Base-by-base conservation (phyloP, 2,329 filamentous ascomycete genomes). In the Xylariaceae sp. region DNA sequence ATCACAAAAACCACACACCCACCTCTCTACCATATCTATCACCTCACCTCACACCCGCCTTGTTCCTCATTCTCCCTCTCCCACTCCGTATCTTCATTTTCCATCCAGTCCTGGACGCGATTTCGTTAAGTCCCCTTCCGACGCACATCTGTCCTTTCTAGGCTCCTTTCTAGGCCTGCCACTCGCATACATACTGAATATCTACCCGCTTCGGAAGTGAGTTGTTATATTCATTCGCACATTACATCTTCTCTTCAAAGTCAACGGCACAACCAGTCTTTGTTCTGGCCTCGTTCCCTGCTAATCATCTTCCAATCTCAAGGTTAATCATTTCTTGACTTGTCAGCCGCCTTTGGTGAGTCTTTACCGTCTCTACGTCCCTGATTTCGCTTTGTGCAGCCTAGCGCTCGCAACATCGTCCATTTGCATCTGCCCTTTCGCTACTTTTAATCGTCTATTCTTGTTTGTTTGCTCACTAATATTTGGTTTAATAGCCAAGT, bases 1-100 rank as follows among this genome's bases (percentile, higher is more conserved):
- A 72, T 72, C 68, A 75, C 75, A 82, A 77, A 77, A 73, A 67
- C 57, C 50, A 57, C 51, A 54, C 50, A 41, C 50, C 52, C 58
- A 40, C 43, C 36, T 53, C 41, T 54, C 27, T 54, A 54, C 58
- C 60, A 53, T 53, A 50, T 47, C 58, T 59, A 59, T 50, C 33
- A 44, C 42, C 52, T 48, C 39, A 39, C 43, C 30, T 24, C 46
- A 30, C 42, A 43, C 39, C 20, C 41, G 46, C 35, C 35, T 45
- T 42, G 18, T 29, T 40, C 41, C 35, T 36, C 35, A 23, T 23
- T 35, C 27, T 41, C 18, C 32, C 23, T 40, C 49, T n/a, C 27
- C 29, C 39, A 16, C 35, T 10, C 41, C 37, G 16, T 37, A 27
- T 21, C 33, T 51, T 47, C 44, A 11, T 29, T 37, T 29, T 55